A percentile compares a stretch with the other conserved stretches of the same genome.
These are phyloP conservation scores for Claviceps quebecensis DNA, from an alignment of 2,329 filamentous ascomycete species.

Conservation along the genomic window DNA sequence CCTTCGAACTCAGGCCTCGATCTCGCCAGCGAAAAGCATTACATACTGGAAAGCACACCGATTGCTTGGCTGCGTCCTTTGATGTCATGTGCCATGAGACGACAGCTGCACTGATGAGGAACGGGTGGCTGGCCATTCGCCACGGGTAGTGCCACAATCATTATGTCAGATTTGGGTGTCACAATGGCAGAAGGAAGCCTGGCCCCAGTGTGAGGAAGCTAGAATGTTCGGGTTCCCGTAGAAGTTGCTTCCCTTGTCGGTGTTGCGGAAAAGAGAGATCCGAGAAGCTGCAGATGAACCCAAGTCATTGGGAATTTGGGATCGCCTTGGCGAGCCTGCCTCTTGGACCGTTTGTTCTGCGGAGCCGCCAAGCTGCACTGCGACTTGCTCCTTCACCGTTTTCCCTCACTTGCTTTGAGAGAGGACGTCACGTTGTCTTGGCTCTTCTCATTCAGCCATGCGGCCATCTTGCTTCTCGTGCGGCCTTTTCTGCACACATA, in stretches of 20 bases:
- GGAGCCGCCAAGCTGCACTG: too few species aligned
- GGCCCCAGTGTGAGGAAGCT: not conserved
- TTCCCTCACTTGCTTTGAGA: not conserved
- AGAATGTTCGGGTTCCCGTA: too few species aligned
- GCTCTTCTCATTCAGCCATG: not conserved
- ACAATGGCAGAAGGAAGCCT: not conserved
- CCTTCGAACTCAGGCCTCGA: not conserved
- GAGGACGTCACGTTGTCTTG: constrained; percentile 7
- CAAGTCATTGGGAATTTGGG: too few species aligned
- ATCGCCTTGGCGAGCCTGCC: too few species aligned
- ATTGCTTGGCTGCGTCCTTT: not conserved
- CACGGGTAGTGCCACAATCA: not conserved
- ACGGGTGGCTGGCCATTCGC: not conserved
- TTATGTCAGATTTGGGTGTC: not conserved
- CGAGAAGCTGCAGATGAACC: too few species aligned
- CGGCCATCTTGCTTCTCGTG: not conserved
- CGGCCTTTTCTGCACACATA: too few species aligned
- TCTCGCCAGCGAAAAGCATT: not conserved
- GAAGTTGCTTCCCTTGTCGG: too few species aligned
- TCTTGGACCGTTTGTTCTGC: too few species aligned
- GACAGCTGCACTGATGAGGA: not conserved
- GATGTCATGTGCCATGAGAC: not conserved
- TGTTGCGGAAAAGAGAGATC: too few species aligned
- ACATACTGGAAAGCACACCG: not conserved
- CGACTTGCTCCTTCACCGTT: not conserved